Evolutionary conservation across 331 rosid genomes (phyloP), one percentile per base, ranked within the genome.

Genomic region (Stylosanthes scabra): DNA sequence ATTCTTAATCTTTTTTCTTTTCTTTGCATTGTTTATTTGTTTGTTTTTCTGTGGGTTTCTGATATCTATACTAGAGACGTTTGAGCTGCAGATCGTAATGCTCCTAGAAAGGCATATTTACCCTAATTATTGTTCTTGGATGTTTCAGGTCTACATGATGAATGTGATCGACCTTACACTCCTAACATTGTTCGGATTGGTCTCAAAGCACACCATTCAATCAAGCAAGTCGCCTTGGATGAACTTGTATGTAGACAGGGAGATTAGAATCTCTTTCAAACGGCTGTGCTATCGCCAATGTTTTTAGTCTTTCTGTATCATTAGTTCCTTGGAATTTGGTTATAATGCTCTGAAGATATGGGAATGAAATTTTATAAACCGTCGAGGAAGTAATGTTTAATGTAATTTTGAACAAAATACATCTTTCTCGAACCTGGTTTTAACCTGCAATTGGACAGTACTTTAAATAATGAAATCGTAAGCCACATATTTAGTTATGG

Each of bases 121-220:
- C 73, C 67, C 58, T 27, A 71, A 50, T 63, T 72, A 28, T 58
- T 72, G 34, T 51, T 68, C 63, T 39, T 4, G 74, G 68, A 81
- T 77, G 58, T 80, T 54, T 67, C 83, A 94, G 99, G 99, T 40
- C 78, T 91, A 41, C 96, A 83, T 9, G 97, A 94, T 86, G 99
- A 94, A 86, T 83, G 75, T 88, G 84, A 83, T 70, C 89, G 74
- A 68, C 6, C 85, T 12, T 94, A 94, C 82, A 83, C 80, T 77
- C 99, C 99, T 39, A 94, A 94, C 72, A 77, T 89, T 84, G 96
- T 94, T 63, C 85, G 99, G 69, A 88, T 91, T 74, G 99, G 99
- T 84, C 86, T 94, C 12, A 89, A 83, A 78, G 84, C 88, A 59
- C 99, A 94, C 80, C 97, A 92, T 83, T 91, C 97, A 64, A 90